phyloP scores from a whole-genome alignment of 192 early-diverging fungal genomes.

The Chytriomyces hyalinus region DNA sequence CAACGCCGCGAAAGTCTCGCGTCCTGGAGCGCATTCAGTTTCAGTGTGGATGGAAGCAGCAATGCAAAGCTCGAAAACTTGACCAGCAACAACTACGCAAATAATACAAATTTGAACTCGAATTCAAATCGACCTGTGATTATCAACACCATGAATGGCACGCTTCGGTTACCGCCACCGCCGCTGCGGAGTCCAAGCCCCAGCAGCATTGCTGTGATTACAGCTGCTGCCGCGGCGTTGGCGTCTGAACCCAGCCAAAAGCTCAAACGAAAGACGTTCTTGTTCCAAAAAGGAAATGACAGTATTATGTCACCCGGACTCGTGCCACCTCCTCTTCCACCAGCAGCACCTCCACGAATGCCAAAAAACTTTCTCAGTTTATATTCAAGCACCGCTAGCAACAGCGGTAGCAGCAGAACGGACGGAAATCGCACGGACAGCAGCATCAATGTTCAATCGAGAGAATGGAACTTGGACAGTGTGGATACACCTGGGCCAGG shows the following conservation, averaged over 20 bases:
- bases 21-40: background rate
- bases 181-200: background rate
- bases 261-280: background rate
- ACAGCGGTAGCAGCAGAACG: too few species aligned
- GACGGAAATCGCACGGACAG: too few species aligned
- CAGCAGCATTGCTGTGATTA: background rate
- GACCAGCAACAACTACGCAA: background rate
- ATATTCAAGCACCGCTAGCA: too few species aligned
- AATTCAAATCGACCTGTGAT: background rate
- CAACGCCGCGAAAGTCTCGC: background rate
- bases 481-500: background rate
- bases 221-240: background rate
- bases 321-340: too few species aligned
- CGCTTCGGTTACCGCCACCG: background rate
- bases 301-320: too few species aligned
- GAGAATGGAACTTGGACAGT: background rate
- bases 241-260: background rate
- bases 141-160: background rate
- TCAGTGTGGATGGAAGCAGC: too few species aligned
- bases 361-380: too few species aligned
- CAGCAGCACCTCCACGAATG: too few species aligned
- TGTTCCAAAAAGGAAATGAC: background rate
- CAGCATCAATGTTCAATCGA: too few species aligned
- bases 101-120: background rate
- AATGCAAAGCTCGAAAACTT: too few species aligned